Percentiles rank a stretch among this genome's conserved stretches.
Evolutionary conservation across 148 eudicot species (phyloP).

Genomic region (Rheum nobile): DNA sequence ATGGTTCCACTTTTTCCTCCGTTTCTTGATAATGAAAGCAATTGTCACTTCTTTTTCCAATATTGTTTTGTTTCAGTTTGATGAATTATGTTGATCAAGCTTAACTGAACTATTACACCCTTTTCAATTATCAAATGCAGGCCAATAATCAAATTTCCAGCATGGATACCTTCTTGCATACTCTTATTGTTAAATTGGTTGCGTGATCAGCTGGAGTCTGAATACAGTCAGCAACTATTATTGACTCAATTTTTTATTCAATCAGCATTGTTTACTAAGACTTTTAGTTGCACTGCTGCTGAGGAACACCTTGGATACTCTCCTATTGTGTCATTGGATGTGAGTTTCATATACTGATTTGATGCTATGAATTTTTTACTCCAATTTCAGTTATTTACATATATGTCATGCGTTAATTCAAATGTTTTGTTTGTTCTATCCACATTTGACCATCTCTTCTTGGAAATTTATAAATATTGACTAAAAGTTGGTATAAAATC

Average conservation of each 20-base stretch:
- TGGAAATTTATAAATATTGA: too few relatives aligned
- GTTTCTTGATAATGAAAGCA: background rate
- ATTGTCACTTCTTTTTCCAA: background rate
- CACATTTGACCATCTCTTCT: background rate
- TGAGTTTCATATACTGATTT: constrained; percentile 19
- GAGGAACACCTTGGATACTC: constrained; percentile 53
- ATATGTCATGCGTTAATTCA: background rate
- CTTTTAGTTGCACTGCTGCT: constrained; percentile 76
- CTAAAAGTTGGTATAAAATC: too few relatives aligned
- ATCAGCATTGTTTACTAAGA: constrained; percentile 51
- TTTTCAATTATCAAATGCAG: constrained; percentile 27
- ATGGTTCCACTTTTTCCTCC: background rate
- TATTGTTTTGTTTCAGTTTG: background rate
- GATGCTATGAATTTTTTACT: background rate
- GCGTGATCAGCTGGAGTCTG: constrained; percentile 35
- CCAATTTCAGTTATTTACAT: background rate
- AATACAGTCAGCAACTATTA: constrained; percentile 23
- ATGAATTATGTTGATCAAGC: background rate
- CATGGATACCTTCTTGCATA: constrained; percentile 25
- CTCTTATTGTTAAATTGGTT: constrained; percentile 42
- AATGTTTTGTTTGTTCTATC: background rate
- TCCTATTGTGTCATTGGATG: constrained; percentile 72
- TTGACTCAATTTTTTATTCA: constrained; percentile 36
- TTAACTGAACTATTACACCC: constrained; percentile 8
- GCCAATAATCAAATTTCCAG: constrained; percentile 64